A percentile compares a stretch with the other conserved stretches of the same genome.
phyloP scores from a whole-genome alignment of 2,329 filamentous ascomycete species.

The Cladophialophora psammophila region DNA sequence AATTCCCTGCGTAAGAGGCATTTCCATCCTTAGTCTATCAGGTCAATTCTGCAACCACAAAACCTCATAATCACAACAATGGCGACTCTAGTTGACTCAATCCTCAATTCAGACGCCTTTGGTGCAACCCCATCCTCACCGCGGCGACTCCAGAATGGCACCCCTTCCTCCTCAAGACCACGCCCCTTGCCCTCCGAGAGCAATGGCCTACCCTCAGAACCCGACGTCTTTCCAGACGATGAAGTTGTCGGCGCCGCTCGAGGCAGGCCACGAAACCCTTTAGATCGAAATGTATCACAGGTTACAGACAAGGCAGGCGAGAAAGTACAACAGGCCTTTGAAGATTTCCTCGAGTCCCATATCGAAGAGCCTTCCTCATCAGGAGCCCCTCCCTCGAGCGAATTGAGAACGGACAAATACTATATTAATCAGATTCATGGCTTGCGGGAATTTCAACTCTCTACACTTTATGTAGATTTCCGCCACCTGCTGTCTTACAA shows the following conservation, averaged over 20 bases:
- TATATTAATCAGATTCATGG: conserved; percentile 72
- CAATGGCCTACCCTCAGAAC: conserved; percentile 63
- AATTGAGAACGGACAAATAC: conserved; percentile 67
- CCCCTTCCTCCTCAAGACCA: conserved; percentile 62
- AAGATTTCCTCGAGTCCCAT: conserved; percentile 69
- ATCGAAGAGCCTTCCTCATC: conserved; percentile 65
- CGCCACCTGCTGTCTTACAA: conserved; percentile 85
- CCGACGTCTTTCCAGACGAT: conserved; percentile 67
- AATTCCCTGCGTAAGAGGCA: background rate
- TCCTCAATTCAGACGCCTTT: conserved; percentile 55
- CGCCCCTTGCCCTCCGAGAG: conserved; percentile 57
- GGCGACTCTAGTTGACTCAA: conserved; percentile 61
- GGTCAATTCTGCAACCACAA: background rate
- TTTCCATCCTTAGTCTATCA: background rate
- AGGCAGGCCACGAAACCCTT: conserved; percentile 59
- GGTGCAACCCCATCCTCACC: conserved; percentile 48
- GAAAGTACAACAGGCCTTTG: conserved; percentile 67
- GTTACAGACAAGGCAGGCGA: conserved; percentile 69
- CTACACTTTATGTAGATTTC: conserved; percentile 72
- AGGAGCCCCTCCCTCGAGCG: conserved; percentile 60
- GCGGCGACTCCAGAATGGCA: conserved; percentile 46
- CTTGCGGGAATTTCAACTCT: conserved; percentile 66
- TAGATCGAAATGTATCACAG: conserved; percentile 61
- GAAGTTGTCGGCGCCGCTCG: conserved; percentile 63
- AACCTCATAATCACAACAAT: conserved; percentile 45